Conservation (phyloP, 164 flowering plant genomes). For the Tetrastigma voinierianum region DNA sequence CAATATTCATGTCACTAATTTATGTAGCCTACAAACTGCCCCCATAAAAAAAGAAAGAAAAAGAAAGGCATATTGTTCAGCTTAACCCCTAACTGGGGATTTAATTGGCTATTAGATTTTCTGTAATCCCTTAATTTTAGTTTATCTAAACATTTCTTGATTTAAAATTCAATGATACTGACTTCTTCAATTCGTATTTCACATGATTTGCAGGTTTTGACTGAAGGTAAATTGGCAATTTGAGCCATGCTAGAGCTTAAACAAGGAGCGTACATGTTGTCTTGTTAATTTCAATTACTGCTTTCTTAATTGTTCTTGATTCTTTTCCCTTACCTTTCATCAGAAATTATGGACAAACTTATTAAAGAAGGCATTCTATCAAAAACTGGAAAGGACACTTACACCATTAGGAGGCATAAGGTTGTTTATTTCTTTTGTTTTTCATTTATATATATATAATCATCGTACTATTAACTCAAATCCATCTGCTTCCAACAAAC, state of each 20-base stretch:
- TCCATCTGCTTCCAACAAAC: background rate
- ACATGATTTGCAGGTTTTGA: conserved; percentile 59
- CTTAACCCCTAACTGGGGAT: no score
- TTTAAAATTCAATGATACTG: conserved; percentile 2
- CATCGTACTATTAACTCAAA: conserved; percentile 6
- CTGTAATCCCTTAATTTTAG: background rate
- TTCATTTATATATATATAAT: background rate
- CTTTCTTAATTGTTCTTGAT: background rate
- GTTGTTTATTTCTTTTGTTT: conserved; percentile 26
- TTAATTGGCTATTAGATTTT: background rate
- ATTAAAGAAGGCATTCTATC: conserved; percentile 57
- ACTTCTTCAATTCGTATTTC: background rate
- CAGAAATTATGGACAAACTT: conserved; percentile 82
- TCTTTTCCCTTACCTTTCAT: background rate
- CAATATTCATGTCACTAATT: no score
- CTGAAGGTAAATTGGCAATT: conserved; percentile 59
- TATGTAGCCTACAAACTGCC: no score
- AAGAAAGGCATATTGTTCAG: no score
- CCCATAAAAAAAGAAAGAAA: no score
- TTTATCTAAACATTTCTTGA: background rate
- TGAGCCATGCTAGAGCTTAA: conserved; percentile 4
- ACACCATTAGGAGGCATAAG: conserved; percentile 51
- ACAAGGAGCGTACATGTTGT: background rate
- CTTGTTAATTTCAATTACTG: background rate
- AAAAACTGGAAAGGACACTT: conserved; percentile 55